Base-by-base conservation (phyloP, 2,329 filamentous ascomycete genomes). In the Fusarium pilosicola region DNA sequence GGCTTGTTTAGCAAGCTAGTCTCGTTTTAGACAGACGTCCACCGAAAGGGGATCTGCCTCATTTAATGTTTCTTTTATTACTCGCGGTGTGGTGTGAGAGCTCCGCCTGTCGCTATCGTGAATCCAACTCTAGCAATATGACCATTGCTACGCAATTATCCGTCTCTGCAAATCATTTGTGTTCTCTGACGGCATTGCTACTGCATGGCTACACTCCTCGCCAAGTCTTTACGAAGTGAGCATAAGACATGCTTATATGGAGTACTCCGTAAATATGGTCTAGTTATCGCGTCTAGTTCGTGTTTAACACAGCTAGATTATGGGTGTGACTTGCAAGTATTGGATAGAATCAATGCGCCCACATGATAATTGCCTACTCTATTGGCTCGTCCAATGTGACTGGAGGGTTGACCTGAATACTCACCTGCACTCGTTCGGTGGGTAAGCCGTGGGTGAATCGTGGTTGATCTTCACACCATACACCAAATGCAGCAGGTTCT, bases 21-120 rank as follows among this genome's bases (percentile, higher is more conserved):
- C 76, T 59, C 17, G 36, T 42, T 63, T 55, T 36, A 57, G 69
- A 48, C 51, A 38, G 60, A 26, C 62, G 26, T 65, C 65, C 67
- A 59, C 76, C 65, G 39, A 78, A 78, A 77, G 56, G 72, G 69
- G 74, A 75, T 68, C 54, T 71, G 46, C 67, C 65, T 78, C 75
- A 78, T 78, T 70, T 77, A 77, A 78, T 68, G 63, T 65, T 66
- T 55, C 56, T 66, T 70, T 72, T 60, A 63, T 75, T 56, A 68
- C 65, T 68, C 48, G 39, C 62, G 44, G 39, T 49, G 62, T 71
- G 74, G 36, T 45, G 62, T 74, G 66, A 63, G 55, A 68, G 60
- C 49, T 49, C 61, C 66, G 64, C 70, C 75, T 76, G 72, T 77
- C 70, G 72, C 73, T 56, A 58, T 30, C 58, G 39, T 58, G 51